Percentiles rank a stretch among this genome's conserved stretches.
Conservation (phyloP, 768 basidiomycete genomes). For the Pleurotus giganteus region DNA sequence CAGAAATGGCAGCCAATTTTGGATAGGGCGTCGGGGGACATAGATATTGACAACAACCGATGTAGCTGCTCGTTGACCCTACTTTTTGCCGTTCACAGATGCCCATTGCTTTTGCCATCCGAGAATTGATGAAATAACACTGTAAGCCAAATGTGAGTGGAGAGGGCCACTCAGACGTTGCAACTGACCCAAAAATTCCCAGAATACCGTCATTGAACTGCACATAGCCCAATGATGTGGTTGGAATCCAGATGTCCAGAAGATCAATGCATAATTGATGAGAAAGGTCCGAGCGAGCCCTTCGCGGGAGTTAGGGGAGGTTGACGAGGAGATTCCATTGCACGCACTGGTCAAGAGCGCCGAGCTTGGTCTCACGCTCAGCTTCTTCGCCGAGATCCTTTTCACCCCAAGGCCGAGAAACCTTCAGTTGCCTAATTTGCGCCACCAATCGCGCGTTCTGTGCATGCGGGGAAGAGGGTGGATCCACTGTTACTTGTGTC, state of each 20-base stretch:
- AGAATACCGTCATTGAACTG: conserved; percentile 81
- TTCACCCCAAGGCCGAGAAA: conserved; percentile 48
- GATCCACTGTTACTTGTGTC: neutral
- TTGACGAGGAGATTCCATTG: neutral
- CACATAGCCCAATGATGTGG: conserved; percentile 72
- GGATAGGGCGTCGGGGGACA: too few relatives aligned
- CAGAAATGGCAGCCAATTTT: too few relatives aligned
- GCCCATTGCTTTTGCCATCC: conserved; percentile 68
- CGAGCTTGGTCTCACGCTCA: conserved; percentile 63
- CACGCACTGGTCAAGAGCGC: conserved; percentile 51
- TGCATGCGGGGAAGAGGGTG: neutral
- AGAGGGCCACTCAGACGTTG: neutral
- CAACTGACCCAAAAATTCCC: conserved; percentile 76
- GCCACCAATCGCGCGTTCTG: conserved; percentile 62
- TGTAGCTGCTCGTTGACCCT: neutral
- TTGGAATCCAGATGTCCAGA: conserved; percentile 89
- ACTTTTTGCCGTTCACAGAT: conserved; percentile 45
- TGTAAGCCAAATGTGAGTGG: conserved; percentile 24
- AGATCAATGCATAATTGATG: conserved; percentile 84
- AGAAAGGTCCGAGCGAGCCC: conserved; percentile 62
- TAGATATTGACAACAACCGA: conserved; percentile 7
- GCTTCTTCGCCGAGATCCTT: conserved; percentile 68
- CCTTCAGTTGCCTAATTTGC: conserved; percentile 53
- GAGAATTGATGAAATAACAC: conserved; percentile 69
- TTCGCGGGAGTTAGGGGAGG: conserved; percentile 21